Percentiles rank a stretch among this genome's conserved stretches.
These are phyloP conservation scores for Chlorophyllum brunneum DNA, from an alignment of 768 basidiomycete species.

Conservation along the genomic window DNA sequence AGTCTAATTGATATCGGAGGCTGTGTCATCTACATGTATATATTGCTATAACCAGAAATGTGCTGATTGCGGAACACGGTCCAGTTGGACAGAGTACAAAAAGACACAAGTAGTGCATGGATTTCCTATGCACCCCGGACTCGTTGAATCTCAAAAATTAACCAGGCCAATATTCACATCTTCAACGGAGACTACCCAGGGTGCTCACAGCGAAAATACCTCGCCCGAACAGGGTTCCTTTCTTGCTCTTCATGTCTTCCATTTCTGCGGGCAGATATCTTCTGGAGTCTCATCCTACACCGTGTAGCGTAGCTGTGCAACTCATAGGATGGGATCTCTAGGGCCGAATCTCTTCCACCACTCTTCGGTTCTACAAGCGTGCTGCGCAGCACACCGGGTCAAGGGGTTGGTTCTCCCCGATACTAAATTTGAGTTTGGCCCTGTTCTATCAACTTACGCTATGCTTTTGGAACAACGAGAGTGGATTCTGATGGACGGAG, in stretches of 20 bases:
- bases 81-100: constrained; percentile 94
- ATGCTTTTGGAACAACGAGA: constrained; percentile 27
- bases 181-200: constrained; percentile 94
- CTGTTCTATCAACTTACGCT: constrained; percentile 44
- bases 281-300: not conserved
- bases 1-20: constrained; percentile 94
- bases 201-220: constrained; percentile 94
- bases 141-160: constrained; percentile 84
- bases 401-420: constrained; percentile 93
- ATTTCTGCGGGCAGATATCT: not conserved
- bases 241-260: not conserved
- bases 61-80: constrained; percentile 35
- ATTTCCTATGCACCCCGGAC: constrained; percentile 66
- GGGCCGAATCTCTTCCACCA: constrained; percentile 48
- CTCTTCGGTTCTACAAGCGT: constrained; percentile 64
- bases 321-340: constrained; percentile 68
- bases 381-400: constrained; percentile 72
- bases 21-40: constrained; percentile 82
- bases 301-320: constrained; percentile 51
- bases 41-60: not conserved
- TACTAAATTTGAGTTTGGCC: constrained; percentile 98
- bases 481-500: constrained; percentile 90
- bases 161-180: constrained; percentile 89
- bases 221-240: constrained; percentile 68
- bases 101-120: constrained; percentile 85